A percentile compares a stretch with the other conserved stretches of the same genome.
These are phyloP conservation scores for Pulveroboletus sp. DNA, from an alignment of 768 basidiomycete genomes.

Conservation along the genomic window DNA sequence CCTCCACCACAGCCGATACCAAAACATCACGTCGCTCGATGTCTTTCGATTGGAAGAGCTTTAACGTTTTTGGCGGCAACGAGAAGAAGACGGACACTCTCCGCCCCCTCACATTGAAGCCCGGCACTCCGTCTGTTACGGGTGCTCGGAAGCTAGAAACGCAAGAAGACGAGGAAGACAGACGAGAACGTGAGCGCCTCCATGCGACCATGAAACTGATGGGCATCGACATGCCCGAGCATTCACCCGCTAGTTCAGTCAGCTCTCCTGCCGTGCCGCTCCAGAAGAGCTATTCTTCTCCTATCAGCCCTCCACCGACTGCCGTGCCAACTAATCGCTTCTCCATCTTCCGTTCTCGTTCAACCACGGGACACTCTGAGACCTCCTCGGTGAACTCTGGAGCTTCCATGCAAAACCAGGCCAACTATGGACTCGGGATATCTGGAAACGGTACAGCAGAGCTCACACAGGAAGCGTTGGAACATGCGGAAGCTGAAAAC, in stretches of 20 bases:
- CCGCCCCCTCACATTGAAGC: slow-evolving; percentile 70
- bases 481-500: slow-evolving; percentile 75
- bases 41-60: slow-evolving; percentile 80
- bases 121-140: slow-evolving; percentile 52
- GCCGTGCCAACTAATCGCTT: slow-evolving; percentile 47
- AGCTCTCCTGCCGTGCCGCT: slow-evolving; percentile 31
- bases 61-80: slow-evolving; percentile 60
- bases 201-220: slow-evolving; percentile 91
- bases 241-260: slow-evolving; percentile 33
- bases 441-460: slow-evolving; percentile 31
- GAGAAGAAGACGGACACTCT: slow-evolving; percentile 65
- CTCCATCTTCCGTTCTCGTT: slow-evolving; percentile 64
- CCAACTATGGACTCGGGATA: slow-evolving; percentile 30
- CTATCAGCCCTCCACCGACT: slow-evolving; percentile 27
- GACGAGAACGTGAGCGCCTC: slow-evolving; percentile 79
- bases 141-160: slow-evolving; percentile 79
- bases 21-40: slow-evolving; percentile 68
- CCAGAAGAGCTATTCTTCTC: slow-evolving; percentile 41
- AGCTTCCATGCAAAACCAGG: slow-evolving; percentile 35
- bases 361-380: slow-evolving; percentile 42
- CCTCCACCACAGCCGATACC: slow-evolving; percentile 22
- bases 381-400: slow-evolving; percentile 47
- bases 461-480: slow-evolving; percentile 71
- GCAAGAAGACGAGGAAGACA: slow-evolving; percentile 89
- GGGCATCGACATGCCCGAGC: slow-evolving; percentile 75